phyloP scores from a whole-genome alignment of 768 basidiomycete genomes.

The Amanita pallidorosea region DNA sequence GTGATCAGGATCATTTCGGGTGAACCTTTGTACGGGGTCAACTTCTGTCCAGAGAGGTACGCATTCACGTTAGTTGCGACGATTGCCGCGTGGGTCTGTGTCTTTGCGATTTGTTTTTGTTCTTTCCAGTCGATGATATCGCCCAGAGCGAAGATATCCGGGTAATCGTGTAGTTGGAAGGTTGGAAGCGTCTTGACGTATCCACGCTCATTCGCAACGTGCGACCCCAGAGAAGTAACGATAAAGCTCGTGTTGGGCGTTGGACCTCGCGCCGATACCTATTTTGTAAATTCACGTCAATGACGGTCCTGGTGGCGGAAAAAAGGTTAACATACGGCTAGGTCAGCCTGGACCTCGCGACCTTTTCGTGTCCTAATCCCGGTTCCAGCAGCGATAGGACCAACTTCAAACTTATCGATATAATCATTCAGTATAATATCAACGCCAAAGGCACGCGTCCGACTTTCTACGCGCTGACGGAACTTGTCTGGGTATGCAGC shows the following conservation, averaged over 20 bases:
- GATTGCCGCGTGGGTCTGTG: constrained; percentile 27
- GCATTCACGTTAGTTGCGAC: constrained; percentile 36
- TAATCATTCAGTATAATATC: constrained; percentile 39
- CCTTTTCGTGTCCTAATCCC: constrained; percentile 34
- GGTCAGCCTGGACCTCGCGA: constrained; percentile 33
- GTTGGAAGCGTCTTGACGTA: constrained; percentile 37
- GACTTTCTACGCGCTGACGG: constrained; percentile 29
- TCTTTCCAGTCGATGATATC: constrained; percentile 46
- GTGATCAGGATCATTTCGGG: constrained; percentile 44
- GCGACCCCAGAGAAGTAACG: constrained; percentile 21
- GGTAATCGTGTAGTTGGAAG: constrained; percentile 35
- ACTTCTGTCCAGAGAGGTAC: constrained; percentile 15
- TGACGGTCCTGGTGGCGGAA: not conserved
- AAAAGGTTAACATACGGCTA: constrained; percentile 31
- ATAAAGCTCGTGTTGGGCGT: constrained; percentile 38
- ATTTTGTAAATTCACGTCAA: not conserved
- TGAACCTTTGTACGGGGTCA: constrained; percentile 37
- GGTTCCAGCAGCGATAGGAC: constrained; percentile 18
- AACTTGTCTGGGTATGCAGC: constrained; percentile 36
- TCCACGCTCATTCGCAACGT: constrained; percentile 20
- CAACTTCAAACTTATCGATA: constrained; percentile 31
- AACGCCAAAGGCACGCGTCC: constrained; percentile 28
- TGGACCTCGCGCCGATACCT: constrained; percentile 23
- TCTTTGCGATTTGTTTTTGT: constrained; percentile 44
- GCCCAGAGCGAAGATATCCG: constrained; percentile 45